phyloP scores from a whole-genome alignment of 148 eudicot genomes.

The Nepenthes mirabilis region DNA sequence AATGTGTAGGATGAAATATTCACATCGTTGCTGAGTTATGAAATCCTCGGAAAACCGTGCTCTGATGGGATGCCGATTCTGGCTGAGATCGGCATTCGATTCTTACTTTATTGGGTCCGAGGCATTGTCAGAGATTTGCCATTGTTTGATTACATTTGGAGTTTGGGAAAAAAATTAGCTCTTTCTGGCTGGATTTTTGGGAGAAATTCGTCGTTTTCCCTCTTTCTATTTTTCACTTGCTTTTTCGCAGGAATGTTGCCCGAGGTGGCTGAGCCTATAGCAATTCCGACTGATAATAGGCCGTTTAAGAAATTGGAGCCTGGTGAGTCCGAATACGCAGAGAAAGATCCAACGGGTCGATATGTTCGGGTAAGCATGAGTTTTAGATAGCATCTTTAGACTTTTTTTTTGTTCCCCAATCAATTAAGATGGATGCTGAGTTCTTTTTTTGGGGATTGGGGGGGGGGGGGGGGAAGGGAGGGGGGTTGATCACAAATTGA shows the following conservation, averaged over 20 bases:
- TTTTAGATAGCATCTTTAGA: not conserved
- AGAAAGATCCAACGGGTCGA: conserved; percentile 56
- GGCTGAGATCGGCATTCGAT: conserved; percentile 23
- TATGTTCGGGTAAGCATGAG: conserved; percentile 49
- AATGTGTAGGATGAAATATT: no score
- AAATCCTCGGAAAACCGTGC: not conserved
- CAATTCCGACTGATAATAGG: not conserved
- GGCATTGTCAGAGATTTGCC: no score
- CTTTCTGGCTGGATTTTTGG: not conserved
- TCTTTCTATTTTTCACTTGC: not conserved
- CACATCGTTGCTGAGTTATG: no score
- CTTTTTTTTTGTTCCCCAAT: no score
- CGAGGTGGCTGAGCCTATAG: conserved; percentile 2
- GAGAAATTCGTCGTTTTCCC: not conserved
- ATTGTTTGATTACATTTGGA: no score
- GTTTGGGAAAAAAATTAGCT: no score
- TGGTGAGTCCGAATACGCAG: conserved; percentile 34
- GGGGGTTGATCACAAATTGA: no score
- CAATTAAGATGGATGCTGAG: no score
- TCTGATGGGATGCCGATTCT: conserved; percentile 21
- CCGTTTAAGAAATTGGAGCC: conserved; percentile 3
- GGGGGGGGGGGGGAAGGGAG: no score
- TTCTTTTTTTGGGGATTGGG: no score
- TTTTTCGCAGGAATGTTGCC: conserved; percentile 30
- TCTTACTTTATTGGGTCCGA: not conserved